Evolutionary conservation across 192 early-diverging fungal genomes (phyloP).

Genomic region (Podila epigama): DNA sequence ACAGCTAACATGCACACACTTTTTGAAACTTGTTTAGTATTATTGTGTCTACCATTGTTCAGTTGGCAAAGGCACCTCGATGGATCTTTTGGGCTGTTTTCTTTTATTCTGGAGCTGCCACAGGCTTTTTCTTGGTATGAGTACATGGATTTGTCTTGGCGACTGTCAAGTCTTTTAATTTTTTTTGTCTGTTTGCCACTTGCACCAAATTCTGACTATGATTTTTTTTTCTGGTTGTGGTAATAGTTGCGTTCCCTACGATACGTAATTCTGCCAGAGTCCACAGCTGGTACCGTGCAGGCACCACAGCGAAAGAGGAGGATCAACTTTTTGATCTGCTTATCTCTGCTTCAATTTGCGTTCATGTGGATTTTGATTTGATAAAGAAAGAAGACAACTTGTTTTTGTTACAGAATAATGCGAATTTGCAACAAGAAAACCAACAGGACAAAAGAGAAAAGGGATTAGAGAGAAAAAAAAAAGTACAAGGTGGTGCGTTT

Average conservation of each 20-base stretch:
- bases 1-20: no score
- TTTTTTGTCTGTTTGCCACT: not conserved
- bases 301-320: conserved; percentile 80
- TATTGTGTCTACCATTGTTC: conserved; percentile 48
- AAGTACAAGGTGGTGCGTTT: no score
- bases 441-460: no score
- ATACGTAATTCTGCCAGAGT: conserved; percentile 75
- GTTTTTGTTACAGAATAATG: no score
- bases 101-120: conserved; percentile 75
- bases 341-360: conserved; percentile 82
- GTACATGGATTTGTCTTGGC: not conserved
- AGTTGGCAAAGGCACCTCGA: conserved; percentile 48
- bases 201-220: not conserved
- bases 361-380: conserved; percentile 84
- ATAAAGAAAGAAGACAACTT: no score
- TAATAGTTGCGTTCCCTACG: conserved; percentile 77
- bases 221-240: not conserved
- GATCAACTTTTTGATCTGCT: conserved; percentile 86
- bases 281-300: conserved; percentile 66
- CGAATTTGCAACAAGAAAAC: no score
- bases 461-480: no score
- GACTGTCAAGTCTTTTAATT: conserved; percentile 5
- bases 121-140: conserved; percentile 87
- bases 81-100: conserved; percentile 73
- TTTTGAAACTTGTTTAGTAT: conserved; percentile 54